A percentile compares a stretch with the other conserved stretches of the same genome.
Evolutionary conservation across 768 basidiomycete species (phyloP).

Genomic region (Tulasnella calospora): DNA sequence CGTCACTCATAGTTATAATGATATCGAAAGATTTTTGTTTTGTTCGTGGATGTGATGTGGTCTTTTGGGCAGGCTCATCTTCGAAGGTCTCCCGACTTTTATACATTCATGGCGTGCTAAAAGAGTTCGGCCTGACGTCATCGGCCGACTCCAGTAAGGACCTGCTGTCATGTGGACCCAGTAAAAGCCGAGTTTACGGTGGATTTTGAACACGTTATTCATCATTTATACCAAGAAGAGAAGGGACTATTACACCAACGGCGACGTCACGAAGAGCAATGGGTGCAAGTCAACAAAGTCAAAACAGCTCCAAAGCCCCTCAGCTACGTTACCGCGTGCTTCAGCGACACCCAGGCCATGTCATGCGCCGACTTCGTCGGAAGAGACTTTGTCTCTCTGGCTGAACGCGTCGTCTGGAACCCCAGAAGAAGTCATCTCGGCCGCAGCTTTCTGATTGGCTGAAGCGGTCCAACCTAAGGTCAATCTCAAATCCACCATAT

Average conservation of each 20-base stretch:
- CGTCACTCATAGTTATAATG: neutral
- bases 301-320: neutral
- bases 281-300: neutral
- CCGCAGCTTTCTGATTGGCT: constrained; percentile 10
- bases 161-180: neutral
- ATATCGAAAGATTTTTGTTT: neutral
- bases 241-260: neutral
- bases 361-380: neutral
- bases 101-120: neutral
- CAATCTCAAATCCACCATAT: neutral
- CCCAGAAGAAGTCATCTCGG: constrained; percentile 4
- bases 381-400: neutral
- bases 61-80: neutral
- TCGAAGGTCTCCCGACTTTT: neutral
- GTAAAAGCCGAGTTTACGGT: neutral
- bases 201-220: neutral
- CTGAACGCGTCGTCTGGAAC: neutral
- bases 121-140: neutral
- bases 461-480: neutral
- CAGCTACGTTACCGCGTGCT: neutral
- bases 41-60: neutral
- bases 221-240: neutral
- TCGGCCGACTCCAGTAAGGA: neutral
- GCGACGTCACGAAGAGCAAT: neutral
- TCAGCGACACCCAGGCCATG: neutral